Evolutionary conservation across 1,139 yeast genomes (phyloP).

Genomic region (Candida labiduridarum): DNA sequence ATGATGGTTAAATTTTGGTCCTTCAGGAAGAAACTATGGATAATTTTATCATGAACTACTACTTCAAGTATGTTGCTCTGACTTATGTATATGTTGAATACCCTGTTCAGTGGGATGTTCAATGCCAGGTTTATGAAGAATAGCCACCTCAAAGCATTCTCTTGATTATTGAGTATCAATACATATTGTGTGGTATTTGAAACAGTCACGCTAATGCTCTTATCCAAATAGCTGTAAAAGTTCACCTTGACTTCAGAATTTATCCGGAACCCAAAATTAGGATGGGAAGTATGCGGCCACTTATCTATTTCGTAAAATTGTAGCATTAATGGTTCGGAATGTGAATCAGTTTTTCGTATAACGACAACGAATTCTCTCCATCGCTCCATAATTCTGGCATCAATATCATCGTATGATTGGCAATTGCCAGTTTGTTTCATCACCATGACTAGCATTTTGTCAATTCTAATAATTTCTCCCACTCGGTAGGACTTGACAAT

Average conservation of each 20-base stretch:
- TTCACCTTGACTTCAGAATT: constrained; percentile 35
- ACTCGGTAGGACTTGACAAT: constrained; percentile 33
- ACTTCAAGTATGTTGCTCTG: constrained; percentile 50
- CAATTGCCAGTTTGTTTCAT: constrained; percentile 28
- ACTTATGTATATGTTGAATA: constrained; percentile 52
- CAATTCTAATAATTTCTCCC: constrained; percentile 69
- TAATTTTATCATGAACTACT: constrained; percentile 32
- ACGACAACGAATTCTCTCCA: constrained; percentile 79
- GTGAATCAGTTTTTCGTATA: constrained; percentile 57
- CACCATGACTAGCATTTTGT: constrained; percentile 66
- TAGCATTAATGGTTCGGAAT: constrained; percentile 51
- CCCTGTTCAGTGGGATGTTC: constrained; percentile 28
- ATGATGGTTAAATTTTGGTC: constrained; percentile 15
- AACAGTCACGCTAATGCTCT: constrained; percentile 56
- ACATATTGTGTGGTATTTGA: constrained; percentile 46
- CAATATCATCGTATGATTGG: constrained; percentile 51
- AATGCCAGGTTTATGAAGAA: constrained; percentile 53
- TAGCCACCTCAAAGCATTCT: constrained; percentile 63
- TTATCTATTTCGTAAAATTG: constrained; percentile 61
- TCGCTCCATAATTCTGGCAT: constrained; percentile 61
- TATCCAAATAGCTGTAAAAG: constrained; percentile 69
- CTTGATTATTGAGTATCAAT: constrained; percentile 53
- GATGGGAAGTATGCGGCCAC: constrained; percentile 31
- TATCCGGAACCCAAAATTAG: constrained; percentile 27
- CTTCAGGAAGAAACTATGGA: constrained; percentile 19